phyloP scores from a whole-genome alignment of 768 basidiomycete species.

The Artomyces pyxidatus region DNA sequence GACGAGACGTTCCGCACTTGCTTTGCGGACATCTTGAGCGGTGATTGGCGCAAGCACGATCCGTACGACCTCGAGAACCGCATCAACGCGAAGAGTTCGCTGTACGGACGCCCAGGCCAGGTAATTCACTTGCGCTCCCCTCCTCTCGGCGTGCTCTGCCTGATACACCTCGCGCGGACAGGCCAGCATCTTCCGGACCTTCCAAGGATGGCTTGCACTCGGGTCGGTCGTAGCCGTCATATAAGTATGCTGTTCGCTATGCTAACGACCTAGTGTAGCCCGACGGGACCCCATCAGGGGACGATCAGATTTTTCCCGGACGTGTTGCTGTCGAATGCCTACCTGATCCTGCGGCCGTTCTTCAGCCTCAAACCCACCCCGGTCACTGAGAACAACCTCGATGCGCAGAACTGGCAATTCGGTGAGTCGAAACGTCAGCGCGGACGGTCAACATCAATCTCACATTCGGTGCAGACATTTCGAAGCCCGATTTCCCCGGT shows the following conservation, averaged over 20 bases:
- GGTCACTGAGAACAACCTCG: slow-evolving; percentile 10
- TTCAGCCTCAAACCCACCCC: slow-evolving; percentile 20
- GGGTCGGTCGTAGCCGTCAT: background rate
- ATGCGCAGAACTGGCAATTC: slow-evolving; percentile 16
- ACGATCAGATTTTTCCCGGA: slow-evolving; percentile 23
- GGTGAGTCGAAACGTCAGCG: too few species aligned
- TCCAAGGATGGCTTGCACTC: slow-evolving; percentile 16
- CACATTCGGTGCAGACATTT: too few species aligned
- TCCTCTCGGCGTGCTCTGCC: too few species aligned
- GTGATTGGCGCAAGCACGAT: slow-evolving; percentile 20
- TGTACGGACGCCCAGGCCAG: slow-evolving; percentile 23
- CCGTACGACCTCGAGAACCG: slow-evolving; percentile 19
- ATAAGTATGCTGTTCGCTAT: too few species aligned
- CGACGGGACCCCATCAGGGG: slow-evolving; percentile 26
- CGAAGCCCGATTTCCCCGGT: slow-evolving; percentile 15
- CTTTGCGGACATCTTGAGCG: slow-evolving; percentile 20
- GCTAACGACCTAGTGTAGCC: slow-evolving; percentile 10
- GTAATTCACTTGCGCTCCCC: background rate
- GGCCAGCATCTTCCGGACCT: slow-evolving; percentile 14
- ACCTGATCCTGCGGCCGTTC: slow-evolving; percentile 29
- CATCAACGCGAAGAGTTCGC: slow-evolving; percentile 23
- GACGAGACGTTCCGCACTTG: slow-evolving; percentile 16
- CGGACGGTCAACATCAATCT: too few species aligned
- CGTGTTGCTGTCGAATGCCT: slow-evolving; percentile 23
- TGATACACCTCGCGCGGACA: too few species aligned